Percentiles rank a stretch among this genome's conserved stretches.
phyloP scores from a whole-genome alignment of 2,329 filamentous ascomycete species.

The Graphiopsis chlorocephala region DNA sequence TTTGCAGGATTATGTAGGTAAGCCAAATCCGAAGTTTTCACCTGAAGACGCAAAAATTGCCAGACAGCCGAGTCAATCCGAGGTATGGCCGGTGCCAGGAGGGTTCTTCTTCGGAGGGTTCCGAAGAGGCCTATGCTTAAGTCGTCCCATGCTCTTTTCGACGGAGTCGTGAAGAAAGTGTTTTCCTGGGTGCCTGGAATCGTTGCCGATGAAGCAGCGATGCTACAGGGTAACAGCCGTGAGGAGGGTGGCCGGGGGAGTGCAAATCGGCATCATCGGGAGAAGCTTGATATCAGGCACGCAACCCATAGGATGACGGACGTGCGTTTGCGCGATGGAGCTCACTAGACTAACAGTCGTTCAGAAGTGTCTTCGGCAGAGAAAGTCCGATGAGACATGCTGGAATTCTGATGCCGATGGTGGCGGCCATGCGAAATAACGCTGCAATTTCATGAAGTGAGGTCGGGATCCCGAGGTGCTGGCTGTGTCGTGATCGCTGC shows the following conservation, averaged over 20 bases:
- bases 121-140: neutral
- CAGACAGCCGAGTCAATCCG: neutral
- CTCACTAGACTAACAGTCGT: neutral
- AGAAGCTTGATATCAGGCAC: neutral
- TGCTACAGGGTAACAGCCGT: neutral
- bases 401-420: neutral
- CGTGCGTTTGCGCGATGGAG: neutral
- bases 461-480: neutral
- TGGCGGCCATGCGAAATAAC: neutral
- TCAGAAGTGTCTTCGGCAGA: neutral
- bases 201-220: neutral
- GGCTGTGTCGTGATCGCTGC: neutral
- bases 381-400: neutral
- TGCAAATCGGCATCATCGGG: neutral
- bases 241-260: neutral
- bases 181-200: neutral
- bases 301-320: neutral
- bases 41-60: neutral
- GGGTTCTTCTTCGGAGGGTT: neutral
- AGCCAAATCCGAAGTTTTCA: neutral
- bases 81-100: neutral
- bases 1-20: neutral
- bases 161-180: neutral
- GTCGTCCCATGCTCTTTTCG: neutral
- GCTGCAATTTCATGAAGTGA: neutral